phyloP scores from a whole-genome alignment of 345 rosid species.

The Angophora floribunda region DNA sequence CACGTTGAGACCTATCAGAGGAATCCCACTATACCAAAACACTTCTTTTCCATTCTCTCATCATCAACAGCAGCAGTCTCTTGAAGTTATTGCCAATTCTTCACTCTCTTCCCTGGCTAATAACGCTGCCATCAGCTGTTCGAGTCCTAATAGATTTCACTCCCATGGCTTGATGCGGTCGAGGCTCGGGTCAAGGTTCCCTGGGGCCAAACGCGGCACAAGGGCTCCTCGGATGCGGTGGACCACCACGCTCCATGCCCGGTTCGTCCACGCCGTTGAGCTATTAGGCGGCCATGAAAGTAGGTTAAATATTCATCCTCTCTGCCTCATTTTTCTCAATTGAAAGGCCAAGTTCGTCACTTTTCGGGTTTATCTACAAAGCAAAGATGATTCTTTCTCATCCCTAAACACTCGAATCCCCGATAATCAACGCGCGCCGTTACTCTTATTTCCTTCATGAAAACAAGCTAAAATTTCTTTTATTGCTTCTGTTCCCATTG shows the following conservation, averaged over 20 bases:
- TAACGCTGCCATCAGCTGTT: conserved; percentile 5
- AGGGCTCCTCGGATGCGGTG: conserved; percentile 89
- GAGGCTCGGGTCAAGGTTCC: conserved; percentile 69
- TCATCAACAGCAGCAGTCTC: conserved; percentile 1
- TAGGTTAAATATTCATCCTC: conserved; percentile 10
- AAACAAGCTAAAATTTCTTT: background rate
- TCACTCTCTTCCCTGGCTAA: background rate
- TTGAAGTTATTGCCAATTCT: background rate
- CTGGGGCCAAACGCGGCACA: conserved; percentile 33
- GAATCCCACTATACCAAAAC: conserved; percentile 57
- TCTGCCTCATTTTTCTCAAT: background rate
- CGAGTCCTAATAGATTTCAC: conserved; percentile 9
- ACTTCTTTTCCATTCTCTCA: conserved; percentile 8
- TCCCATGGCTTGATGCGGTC: conserved; percentile 28
- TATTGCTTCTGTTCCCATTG: background rate
- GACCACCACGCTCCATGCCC: conserved; percentile 97
- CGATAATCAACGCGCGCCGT: background rate
- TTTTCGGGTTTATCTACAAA: background rate
- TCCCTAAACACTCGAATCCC: background rate
- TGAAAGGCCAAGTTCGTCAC: background rate
- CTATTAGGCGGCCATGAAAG: conserved; percentile 99
- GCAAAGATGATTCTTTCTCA: background rate
- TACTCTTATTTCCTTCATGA: background rate
- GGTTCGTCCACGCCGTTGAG: conserved; percentile 97
- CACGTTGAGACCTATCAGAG: conserved; percentile 72